Percentiles rank a stretch among this genome's conserved stretches.
Conservation (phyloP, 1,284 basidiomycete species). For the Ustilago bromivora region DNA sequence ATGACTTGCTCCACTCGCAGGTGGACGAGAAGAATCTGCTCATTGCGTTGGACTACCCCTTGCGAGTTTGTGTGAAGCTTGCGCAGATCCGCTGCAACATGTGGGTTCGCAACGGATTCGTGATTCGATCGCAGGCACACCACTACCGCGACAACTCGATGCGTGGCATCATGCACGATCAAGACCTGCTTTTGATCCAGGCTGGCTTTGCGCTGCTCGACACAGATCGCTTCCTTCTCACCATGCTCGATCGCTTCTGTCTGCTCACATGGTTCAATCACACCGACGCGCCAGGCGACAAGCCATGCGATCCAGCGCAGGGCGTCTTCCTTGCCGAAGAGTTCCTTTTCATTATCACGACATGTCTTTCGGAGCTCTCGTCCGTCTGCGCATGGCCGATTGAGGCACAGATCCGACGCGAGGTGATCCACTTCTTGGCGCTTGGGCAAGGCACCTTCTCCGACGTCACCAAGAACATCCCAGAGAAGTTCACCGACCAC, state of each 20-base stretch:
- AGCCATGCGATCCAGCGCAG: slow-evolving; percentile 78
- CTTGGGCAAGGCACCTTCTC: slow-evolving; percentile 90
- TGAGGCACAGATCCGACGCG: slow-evolving; percentile 79
- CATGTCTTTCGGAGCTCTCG: slow-evolving; percentile 85
- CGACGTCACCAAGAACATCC: slow-evolving; percentile 89
- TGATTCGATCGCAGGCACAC: slow-evolving; percentile 92
- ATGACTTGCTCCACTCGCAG: slow-evolving; percentile 36
- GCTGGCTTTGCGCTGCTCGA: slow-evolving; percentile 77
- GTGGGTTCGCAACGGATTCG: slow-evolving; percentile 97
- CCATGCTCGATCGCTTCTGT: slow-evolving; percentile 89
- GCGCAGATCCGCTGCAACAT: slow-evolving; percentile 94
- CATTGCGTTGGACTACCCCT: slow-evolving; percentile 60
- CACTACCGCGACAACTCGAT: slow-evolving; percentile 97
- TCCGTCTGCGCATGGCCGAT: slow-evolving; percentile 80
- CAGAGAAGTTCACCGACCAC: slow-evolving; percentile 89
- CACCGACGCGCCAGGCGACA: slow-evolving; percentile 69
- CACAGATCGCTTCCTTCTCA: slow-evolving; percentile 83
- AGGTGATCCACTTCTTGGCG: slow-evolving; percentile 90
- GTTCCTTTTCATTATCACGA: slow-evolving; percentile 86
- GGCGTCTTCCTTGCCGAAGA: slow-evolving; percentile 91
- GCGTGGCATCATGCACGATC: slow-evolving; percentile 95
- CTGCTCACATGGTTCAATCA: slow-evolving; percentile 80
- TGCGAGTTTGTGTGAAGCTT: slow-evolving; percentile 72
- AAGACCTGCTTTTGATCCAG: slow-evolving; percentile 93
- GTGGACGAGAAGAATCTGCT: slow-evolving; percentile 57